Evolutionary conservation across 2,329 filamentous ascomycete species (phyloP).

Genomic region (Sporothrix pallida): DNA sequence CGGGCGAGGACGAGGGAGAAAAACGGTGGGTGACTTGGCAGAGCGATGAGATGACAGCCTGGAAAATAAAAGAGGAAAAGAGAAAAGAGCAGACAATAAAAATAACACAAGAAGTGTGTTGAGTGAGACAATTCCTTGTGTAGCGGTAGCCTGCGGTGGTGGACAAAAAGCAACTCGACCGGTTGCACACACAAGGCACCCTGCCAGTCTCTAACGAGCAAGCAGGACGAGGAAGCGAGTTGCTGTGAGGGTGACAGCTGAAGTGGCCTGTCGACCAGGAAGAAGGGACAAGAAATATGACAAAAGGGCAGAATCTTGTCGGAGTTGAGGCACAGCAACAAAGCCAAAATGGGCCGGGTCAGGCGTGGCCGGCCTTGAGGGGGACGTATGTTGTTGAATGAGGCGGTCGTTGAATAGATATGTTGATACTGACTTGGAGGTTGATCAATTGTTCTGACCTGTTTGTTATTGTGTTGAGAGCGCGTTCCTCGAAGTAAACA

Average conservation of each 20-base stretch:
- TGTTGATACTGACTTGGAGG: not conserved
- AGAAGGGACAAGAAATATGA: not conserved
- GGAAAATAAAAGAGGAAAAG: slow-evolving; percentile 23
- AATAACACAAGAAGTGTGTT: slow-evolving; percentile 25
- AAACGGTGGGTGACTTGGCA: not conserved
- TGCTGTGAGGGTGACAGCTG: slow-evolving; percentile 34
- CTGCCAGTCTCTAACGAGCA: slow-evolving; percentile 29
- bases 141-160: slow-evolving; percentile 31
- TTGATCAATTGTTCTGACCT: too few relatives aligned
- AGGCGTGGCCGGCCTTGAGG: not conserved
- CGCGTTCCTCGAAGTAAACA: slow-evolving; percentile 5
- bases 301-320: slow-evolving; percentile 1
- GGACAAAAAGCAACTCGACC: slow-evolving; percentile 24
- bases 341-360: not conserved
- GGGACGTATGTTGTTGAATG: not conserved
- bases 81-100: not conserved
- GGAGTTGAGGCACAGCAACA: slow-evolving; percentile 13
- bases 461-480: not conserved
- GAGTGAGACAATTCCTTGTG: slow-evolving; percentile 32
- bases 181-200: slow-evolving; percentile 35
- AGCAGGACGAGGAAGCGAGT: slow-evolving; percentile 34
- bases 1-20: not conserved
- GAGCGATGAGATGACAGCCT: slow-evolving; percentile 11
- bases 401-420: not conserved
- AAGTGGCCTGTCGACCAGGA: slow-evolving; percentile 14